phyloP scores from a whole-genome alignment of 352 stramenopile genomes.

The Phytophthora palmivora region DNA sequence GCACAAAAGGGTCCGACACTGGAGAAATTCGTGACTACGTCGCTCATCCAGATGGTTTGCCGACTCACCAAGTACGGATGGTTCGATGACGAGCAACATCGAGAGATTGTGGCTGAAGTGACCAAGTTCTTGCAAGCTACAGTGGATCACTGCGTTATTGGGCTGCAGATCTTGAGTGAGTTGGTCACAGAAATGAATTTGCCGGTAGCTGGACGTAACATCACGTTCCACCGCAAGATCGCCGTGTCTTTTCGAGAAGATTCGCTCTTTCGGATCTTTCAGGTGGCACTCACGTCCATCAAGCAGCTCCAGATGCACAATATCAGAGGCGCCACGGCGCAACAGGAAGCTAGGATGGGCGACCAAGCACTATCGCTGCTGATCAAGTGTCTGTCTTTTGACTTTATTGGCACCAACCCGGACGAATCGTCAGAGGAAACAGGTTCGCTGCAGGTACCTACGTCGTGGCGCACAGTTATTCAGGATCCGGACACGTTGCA shows the following conservation, averaged over 20 bases:
- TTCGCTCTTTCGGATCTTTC: constrained; percentile 96
- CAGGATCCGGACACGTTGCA: constrained; percentile 95
- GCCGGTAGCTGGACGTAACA: constrained; percentile 92
- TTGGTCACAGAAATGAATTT: constrained; percentile 98
- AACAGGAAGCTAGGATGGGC: constrained; percentile 94
- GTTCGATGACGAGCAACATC: constrained; percentile 97
- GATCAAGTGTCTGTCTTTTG: constrained; percentile 97
- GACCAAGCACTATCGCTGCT: constrained; percentile 93
- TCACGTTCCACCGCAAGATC: constrained; percentile 98
- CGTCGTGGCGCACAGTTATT: constrained; percentile 94
- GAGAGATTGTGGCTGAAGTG: constrained; percentile 97
- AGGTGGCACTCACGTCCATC: constrained; percentile 96
- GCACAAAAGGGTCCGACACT: constrained; percentile 95
- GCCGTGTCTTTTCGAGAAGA: constrained; percentile 98
- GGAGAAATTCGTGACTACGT: constrained; percentile 95
- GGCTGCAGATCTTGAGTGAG: constrained; percentile 97
- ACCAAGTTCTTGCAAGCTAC: constrained; percentile 98
- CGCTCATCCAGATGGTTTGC: constrained; percentile 97
- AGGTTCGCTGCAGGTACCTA: constrained; percentile 97
- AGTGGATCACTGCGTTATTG: constrained; percentile 98
- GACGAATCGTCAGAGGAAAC: constrained; percentile 98
- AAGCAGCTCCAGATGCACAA: constrained; percentile 94
- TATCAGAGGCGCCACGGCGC: constrained; percentile 73
- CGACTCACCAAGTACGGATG: constrained; percentile 99
- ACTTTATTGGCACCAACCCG: constrained; percentile 99